Conservation (phyloP, 202 grass and related monocot genomes). For the Setaria viridis region DNA sequence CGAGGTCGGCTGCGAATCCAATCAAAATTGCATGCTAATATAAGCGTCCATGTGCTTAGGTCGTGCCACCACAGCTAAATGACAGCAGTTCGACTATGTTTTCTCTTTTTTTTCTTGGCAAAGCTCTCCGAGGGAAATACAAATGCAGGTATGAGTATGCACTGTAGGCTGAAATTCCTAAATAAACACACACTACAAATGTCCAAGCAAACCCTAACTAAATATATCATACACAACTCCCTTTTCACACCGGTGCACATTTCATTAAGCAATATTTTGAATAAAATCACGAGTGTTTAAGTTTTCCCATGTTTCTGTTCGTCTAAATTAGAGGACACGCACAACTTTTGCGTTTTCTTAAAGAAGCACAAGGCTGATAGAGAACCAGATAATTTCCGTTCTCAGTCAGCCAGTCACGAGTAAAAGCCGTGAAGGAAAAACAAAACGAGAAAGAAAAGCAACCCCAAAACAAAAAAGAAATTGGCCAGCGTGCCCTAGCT, state of each 20-base stretch:
- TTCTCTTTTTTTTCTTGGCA: too few species aligned
- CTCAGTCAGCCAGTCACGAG: too few species aligned
- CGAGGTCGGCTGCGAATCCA: not conserved
- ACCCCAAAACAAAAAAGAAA: not conserved
- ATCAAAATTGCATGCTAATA: not conserved
- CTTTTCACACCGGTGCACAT: not conserved
- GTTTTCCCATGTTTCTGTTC: not conserved
- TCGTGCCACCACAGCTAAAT: not conserved
- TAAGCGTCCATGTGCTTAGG: not conserved
- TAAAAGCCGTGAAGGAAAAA: not conserved
- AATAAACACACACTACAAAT: not conserved
- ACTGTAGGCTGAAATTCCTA: not conserved
- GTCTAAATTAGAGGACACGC: not conserved
- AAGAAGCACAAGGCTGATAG: not conserved
- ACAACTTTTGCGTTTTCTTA: not conserved
- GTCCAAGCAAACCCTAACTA: not conserved
- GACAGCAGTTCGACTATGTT: too few species aligned
- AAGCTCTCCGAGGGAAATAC: not conserved
- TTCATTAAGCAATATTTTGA: not conserved
- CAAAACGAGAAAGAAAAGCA: constrained; percentile 24
- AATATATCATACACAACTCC: not conserved
- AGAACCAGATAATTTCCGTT: not conserved
- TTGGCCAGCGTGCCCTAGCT: constrained; percentile 45
- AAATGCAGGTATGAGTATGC: too few species aligned
- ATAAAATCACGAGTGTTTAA: not conserved